These are phyloP conservation scores for Talaromyces sp. DNA, from an alignment of 2,329 filamentous ascomycete species.

Conservation along the genomic window DNA sequence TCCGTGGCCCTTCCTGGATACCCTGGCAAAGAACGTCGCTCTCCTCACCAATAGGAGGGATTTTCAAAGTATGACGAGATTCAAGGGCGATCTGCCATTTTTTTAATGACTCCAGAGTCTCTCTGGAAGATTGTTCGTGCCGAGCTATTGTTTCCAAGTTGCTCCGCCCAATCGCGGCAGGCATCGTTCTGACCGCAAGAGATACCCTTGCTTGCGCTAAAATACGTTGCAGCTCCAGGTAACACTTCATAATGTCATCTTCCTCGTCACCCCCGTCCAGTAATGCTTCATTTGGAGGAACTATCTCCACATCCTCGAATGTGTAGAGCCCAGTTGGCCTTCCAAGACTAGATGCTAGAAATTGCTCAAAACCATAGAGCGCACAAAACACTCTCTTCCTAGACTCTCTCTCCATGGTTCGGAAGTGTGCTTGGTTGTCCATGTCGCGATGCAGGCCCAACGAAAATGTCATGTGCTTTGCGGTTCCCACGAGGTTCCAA, in stretches of 20 bases:
- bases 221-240: slow-evolving; percentile 30
- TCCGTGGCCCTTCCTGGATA: slow-evolving; percentile 4
- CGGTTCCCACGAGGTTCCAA: slow-evolving; percentile 33
- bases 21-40: slow-evolving; percentile 7
- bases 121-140: slow-evolving; percentile 9
- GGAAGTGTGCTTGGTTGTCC: slow-evolving; percentile 29
- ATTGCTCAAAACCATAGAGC: slow-evolving; percentile 42
- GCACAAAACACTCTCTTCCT: slow-evolving; percentile 44
- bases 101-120: slow-evolving; percentile 4
- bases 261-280: slow-evolving; percentile 18
- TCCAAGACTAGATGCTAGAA: slow-evolving; percentile 41
- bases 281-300: slow-evolving; percentile 5
- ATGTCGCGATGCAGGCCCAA: slow-evolving; percentile 31
- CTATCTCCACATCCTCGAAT: slow-evolving; percentile 35
- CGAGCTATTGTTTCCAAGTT: slow-evolving; percentile 6
- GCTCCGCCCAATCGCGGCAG: slow-evolving; percentile 2
- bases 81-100: slow-evolving; percentile 4
- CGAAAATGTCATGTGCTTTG: slow-evolving; percentile 31
- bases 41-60: slow-evolving; percentile 6
- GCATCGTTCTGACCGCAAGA: slow-evolving; percentile 8
- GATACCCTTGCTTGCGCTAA: slow-evolving; percentile 9
- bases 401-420: slow-evolving; percentile 38
- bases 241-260: slow-evolving; percentile 34
- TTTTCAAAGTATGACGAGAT: slow-evolving; percentile 5
- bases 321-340: slow-evolving; percentile 41